phyloP scores from a whole-genome alignment of 371 early-diverging fungal genomes.

The Syncephalastrum racemosum region DNA sequence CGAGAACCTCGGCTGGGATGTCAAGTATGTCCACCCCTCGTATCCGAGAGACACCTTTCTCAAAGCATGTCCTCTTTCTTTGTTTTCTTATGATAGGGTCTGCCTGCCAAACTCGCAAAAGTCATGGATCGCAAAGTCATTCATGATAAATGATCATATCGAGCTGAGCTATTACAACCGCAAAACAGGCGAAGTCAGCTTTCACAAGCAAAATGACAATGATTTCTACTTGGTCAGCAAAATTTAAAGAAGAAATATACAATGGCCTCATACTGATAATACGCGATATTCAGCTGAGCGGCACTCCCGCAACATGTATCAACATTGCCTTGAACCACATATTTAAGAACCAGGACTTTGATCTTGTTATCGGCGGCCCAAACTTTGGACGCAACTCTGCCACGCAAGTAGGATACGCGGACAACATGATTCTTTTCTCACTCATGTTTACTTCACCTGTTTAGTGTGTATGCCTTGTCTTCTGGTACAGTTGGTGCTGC shows the following conservation, averaged over 20 bases:
- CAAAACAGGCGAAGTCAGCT: conserved; percentile 20
- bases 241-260: background rate
- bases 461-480: conserved; percentile 38
- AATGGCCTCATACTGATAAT: background rate
- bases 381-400: conserved; percentile 46
- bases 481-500: conserved; percentile 50
- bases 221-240: conserved; percentile 38
- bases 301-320: conserved; percentile 47
- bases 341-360: conserved; percentile 35
- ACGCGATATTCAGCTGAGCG: conserved; percentile 23
- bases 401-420: conserved; percentile 16
- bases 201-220: conserved; percentile 20
- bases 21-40: conserved; percentile 23
- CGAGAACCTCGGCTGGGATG: conserved; percentile 40
- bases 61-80: conserved; percentile 1
- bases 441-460: background rate
- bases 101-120: conserved; percentile 45
- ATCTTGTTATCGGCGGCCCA: conserved; percentile 45
- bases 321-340: conserved; percentile 43
- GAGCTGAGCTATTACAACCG: conserved; percentile 35
- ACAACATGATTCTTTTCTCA: too few species aligned
- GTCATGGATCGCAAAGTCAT: conserved; percentile 50
- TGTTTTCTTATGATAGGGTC: conserved; percentile 27
- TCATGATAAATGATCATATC: conserved; percentile 47
- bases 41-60: background rate